Conservation (phyloP, 768 basidiomycete species). For the Naematelia aurantialba region DNA sequence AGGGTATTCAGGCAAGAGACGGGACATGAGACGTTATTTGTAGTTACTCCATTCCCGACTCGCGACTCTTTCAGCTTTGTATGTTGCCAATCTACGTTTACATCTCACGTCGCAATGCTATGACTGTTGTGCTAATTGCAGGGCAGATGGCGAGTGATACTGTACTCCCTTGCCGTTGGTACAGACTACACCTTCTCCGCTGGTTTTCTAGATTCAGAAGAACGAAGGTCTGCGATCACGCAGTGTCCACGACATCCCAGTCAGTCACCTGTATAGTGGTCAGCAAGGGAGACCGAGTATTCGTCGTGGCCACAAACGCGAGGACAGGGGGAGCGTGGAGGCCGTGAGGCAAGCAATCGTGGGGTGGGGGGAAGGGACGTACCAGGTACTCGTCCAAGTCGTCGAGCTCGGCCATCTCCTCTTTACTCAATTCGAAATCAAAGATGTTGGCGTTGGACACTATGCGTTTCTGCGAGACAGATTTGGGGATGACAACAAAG, state of each 20-base stretch:
- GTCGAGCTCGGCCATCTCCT: slow-evolving; percentile 53
- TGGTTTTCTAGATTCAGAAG: too few species aligned
- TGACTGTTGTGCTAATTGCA: too few species aligned
- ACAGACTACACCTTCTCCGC: too few species aligned
- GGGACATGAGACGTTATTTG: slow-evolving; percentile 5
- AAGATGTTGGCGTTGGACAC: slow-evolving; percentile 54
- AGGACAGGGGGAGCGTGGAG: too few species aligned
- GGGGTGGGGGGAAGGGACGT: not conserved
- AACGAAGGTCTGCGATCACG: not conserved
- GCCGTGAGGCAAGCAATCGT: not conserved
- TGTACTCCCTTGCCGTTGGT: too few species aligned
- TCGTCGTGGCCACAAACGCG: not conserved
- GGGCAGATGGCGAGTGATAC: too few species aligned
- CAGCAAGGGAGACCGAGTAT: not conserved
- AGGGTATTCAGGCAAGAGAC: too few species aligned
- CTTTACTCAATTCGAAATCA: slow-evolving; percentile 53
- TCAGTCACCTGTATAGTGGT: slow-evolving; percentile 37
- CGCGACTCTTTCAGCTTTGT: not conserved
- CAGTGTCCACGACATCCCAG: slow-evolving; percentile 50
- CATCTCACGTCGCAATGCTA: not conserved
- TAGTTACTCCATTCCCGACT: not conserved
- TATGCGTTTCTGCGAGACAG: slow-evolving; percentile 52
- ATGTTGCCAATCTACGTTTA: not conserved
- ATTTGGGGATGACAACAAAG: slow-evolving; percentile 56
- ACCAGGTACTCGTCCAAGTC: slow-evolving; percentile 50